Conservation (phyloP, 805 yeast genomes). For the Spathaspora arborariae region DNA sequence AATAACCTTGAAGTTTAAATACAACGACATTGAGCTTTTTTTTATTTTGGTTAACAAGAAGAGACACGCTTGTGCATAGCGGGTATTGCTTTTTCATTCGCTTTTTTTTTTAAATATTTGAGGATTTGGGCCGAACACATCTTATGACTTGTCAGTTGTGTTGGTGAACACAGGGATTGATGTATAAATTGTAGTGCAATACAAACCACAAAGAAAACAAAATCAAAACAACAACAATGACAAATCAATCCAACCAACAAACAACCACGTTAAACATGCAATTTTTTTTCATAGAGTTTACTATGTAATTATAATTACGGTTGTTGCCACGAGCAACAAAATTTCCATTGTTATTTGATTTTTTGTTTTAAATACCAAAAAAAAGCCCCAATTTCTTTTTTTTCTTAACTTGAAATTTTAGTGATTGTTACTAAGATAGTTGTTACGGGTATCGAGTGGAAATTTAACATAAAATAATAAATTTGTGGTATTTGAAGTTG, state of each 20-base stretch:
- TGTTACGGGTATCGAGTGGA: neutral
- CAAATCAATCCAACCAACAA: neutral
- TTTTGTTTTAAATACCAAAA: neutral
- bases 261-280: neutral
- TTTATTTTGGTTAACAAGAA: no score
- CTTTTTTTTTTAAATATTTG: neutral
- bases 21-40: neutral
- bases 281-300: neutral
- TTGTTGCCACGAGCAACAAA: conserved; percentile 1
- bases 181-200: neutral
- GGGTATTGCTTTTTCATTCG: neutral
- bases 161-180: neutral
- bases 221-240: neutral
- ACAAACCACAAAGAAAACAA: neutral
- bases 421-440: neutral
- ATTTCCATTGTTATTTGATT: neutral
- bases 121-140: neutral
- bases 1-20: no score
- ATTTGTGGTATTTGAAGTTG: neutral
- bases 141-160: neutral
- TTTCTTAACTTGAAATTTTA: neutral
- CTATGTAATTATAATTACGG: conserved; percentile 4
- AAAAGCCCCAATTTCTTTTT: conserved; percentile 1
- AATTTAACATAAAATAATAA: neutral
- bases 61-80: neutral